Evolutionary conservation across 148 eudicot species (phyloP), one percentile per base, ranked within the genome.

Genomic region (Pharnaceum exiguum): DNA sequence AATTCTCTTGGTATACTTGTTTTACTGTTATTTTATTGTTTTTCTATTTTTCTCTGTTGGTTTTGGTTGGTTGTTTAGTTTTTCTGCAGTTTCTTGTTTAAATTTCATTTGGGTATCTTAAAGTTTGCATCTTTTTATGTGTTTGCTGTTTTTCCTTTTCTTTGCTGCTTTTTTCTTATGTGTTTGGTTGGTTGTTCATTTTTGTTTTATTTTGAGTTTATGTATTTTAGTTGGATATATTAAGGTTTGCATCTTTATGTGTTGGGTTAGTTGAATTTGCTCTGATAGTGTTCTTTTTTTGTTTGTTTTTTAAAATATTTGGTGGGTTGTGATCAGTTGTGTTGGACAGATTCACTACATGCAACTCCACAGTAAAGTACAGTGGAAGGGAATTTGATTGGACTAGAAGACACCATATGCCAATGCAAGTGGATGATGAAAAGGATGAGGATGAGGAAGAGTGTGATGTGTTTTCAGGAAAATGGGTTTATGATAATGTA

Each of bases 381-480:
- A 75, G 76, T 60, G 87, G 96, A 32, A 61, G 69, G 51, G 78
- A 68, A 77, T 66, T 69, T 22, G 57, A 68, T 47, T 68, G 81
- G 79, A 65, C 7, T 46, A 38, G 59, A 66, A 68, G 18, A 43
- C 29, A 61, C 28, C 48, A 24, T 17, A 40, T 6, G 46, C 55
- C 30, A 51, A 77, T 31, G 62, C 65, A 5, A 61, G 63, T 64
- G 55, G 57, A 21, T 61, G 50, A 59, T 59, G 63, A 46, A 58
- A 35, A 12, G 8, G 12, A 35, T 6, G 38, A 39, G 40, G 66
- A 16, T 26, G 27, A 16, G 66, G 79, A 73, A 38, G 71, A 43
- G 22, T 93, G 99, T 68, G 89, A 93, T 67, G 39, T 85, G 46
- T 93, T 86, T 71, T 73, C 87, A 2, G 99, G 99, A 39, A 80